A percentile compares a stretch with the other conserved stretches of the same genome.
phyloP scores from a whole-genome alignment of 495 filamentous ascomycete genomes.

The Ramalina intermedia region DNA sequence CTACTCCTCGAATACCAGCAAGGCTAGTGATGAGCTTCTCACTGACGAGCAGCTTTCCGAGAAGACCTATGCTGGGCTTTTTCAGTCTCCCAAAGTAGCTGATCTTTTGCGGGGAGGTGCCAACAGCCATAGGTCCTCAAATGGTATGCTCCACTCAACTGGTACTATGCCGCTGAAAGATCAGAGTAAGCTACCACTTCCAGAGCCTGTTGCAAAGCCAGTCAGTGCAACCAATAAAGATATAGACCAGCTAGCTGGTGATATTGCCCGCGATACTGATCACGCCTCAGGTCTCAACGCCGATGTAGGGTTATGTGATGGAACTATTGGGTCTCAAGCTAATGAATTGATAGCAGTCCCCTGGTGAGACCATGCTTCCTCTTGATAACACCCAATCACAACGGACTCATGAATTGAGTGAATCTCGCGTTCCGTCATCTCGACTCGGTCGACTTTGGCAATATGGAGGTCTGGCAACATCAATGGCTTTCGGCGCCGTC shows the following conservation, averaged over 20 bases:
- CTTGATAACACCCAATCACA: slow-evolving; percentile 2
- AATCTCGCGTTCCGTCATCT: slow-evolving; percentile 82
- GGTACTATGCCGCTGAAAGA: slow-evolving; percentile 19
- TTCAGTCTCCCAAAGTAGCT: slow-evolving; percentile 45
- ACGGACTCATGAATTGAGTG: slow-evolving; percentile 54
- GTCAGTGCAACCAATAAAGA: slow-evolving; percentile 9
- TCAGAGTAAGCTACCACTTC: slow-evolving; percentile 12
- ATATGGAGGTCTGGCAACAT: slow-evolving; percentile 81
- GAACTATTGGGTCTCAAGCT: slow-evolving; percentile 13
- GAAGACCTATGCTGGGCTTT: slow-evolving; percentile 45
- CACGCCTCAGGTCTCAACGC: neutral
- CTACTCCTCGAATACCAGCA: slow-evolving; percentile 22
- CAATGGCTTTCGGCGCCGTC: slow-evolving; percentile 91
- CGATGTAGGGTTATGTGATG: slow-evolving; percentile 9
- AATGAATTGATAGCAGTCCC: slow-evolving; percentile 27
- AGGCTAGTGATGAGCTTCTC: slow-evolving; percentile 8
- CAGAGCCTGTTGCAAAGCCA: too few species aligned
- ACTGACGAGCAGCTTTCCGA: slow-evolving; percentile 32
- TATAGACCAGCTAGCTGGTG: slow-evolving; percentile 20
- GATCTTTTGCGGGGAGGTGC: slow-evolving; percentile 26
- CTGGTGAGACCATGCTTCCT: slow-evolving; percentile 11
- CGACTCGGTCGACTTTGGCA: slow-evolving; percentile 82
- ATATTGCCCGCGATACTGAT: slow-evolving; percentile 21
- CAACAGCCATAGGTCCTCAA: too few species aligned
- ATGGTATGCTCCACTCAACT: neutral